A percentile compares a stretch with the other conserved stretches of the same genome.
These are phyloP conservation scores for Oidiodendron maius DNA, from an alignment of 495 filamentous ascomycete genomes.

Conservation along the genomic window DNA sequence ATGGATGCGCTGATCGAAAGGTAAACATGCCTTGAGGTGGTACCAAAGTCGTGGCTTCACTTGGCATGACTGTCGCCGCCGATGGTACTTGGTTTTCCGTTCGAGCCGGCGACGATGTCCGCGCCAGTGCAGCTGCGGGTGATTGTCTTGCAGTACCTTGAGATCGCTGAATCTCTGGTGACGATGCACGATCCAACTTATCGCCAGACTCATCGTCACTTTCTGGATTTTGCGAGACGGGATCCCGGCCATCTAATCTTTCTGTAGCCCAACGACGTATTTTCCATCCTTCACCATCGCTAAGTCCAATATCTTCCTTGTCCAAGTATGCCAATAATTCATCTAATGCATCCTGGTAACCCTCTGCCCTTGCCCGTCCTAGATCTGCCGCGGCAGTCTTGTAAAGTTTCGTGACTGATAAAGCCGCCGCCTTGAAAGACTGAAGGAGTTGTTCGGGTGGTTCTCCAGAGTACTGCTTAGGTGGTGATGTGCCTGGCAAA, in stretches of 20 bases:
- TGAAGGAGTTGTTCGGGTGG: slow-evolving; percentile 77
- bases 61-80: slow-evolving; percentile 13
- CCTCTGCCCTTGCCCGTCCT: slow-evolving; percentile 64
- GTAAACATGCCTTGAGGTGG: slow-evolving; percentile 50
- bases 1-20: slow-evolving; percentile 63
- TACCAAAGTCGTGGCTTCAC: slow-evolving; percentile 29
- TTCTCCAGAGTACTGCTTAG: slow-evolving; percentile 43
- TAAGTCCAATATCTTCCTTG: slow-evolving; percentile 66
- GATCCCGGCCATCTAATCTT: slow-evolving; percentile 54
- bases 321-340: slow-evolving; percentile 83
- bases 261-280: slow-evolving; percentile 83
- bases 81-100: slow-evolving; percentile 37
- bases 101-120: slow-evolving; percentile 33
- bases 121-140: not conserved
- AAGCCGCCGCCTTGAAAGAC: slow-evolving; percentile 84
- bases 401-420: slow-evolving; percentile 94
- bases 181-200: slow-evolving; percentile 47
- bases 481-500: slow-evolving; percentile 41
- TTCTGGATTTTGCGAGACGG: slow-evolving; percentile 41
- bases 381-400: slow-evolving; percentile 78
- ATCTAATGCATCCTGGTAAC: slow-evolving; percentile 92
- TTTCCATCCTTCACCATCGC: slow-evolving; percentile 73
- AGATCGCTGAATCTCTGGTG: slow-evolving; percentile 50
- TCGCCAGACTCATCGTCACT: slow-evolving; percentile 72
- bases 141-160: slow-evolving; percentile 35